phyloP scores from a whole-genome alignment of 352 stramenopile species.

The Aphanomyces astaci region DNA sequence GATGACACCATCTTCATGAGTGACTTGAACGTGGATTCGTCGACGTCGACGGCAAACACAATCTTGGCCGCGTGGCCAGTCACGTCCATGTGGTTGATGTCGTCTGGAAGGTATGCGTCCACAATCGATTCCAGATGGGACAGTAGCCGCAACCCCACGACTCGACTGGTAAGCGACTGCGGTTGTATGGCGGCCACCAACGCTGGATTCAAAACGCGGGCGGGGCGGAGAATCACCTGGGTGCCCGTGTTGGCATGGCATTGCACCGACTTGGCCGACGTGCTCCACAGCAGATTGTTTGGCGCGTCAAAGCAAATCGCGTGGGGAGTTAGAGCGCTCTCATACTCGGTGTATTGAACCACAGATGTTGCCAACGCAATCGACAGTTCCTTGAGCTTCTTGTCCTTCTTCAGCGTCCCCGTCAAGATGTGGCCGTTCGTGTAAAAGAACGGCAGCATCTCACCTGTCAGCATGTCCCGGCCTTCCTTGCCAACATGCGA shows the following conservation, averaged over 20 bases:
- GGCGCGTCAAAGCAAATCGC: conserved; percentile 40
- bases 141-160: background rate
- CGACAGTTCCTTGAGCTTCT: background rate
- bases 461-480: background rate
- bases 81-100: conserved; percentile 18
- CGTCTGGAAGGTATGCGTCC: conserved; percentile 27
- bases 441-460: background rate
- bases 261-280: background rate
- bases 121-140: background rate
- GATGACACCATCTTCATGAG: conserved; percentile 31
- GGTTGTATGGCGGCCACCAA: conserved; percentile 36
- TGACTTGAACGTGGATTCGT: conserved; percentile 30
- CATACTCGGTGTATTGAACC: background rate
- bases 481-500: background rate
- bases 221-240: background rate
- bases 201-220: background rate
- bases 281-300: conserved; percentile 30
- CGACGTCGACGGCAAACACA: conserved; percentile 41
- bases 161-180: conserved; percentile 29
- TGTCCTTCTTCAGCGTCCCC: background rate
- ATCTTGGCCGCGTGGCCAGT: conserved; percentile 7
- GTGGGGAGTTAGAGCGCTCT: background rate
- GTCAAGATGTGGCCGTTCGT: conserved; percentile 9
- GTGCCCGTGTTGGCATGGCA: conserved; percentile 9
- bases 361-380: background rate